Conservation (phyloP, 1,284 basidiomycete genomes). For the Anthracocystis panici-leucophaei region DNA sequence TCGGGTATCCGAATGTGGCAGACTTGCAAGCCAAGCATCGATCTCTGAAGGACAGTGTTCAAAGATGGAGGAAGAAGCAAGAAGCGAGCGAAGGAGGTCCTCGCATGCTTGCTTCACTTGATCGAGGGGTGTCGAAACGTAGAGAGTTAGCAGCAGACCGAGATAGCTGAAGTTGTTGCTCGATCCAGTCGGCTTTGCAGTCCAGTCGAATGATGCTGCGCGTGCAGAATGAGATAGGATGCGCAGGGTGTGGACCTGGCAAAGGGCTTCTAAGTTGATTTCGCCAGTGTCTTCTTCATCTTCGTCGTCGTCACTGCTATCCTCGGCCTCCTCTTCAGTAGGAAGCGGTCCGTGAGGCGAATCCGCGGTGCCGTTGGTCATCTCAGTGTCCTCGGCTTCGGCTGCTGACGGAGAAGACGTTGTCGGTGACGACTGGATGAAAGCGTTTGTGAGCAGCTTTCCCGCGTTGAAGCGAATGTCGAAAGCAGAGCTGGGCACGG, state of each 20-base stretch:
- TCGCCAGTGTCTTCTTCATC: constrained; percentile 68
- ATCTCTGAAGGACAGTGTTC: constrained; percentile 83
- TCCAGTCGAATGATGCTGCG: constrained; percentile 73
- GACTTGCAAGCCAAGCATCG: constrained; percentile 79
- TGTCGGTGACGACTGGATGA: constrained; percentile 43
- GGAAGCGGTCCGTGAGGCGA: not conserved
- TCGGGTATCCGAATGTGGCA: constrained; percentile 71
- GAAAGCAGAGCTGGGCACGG: constrained; percentile 79
- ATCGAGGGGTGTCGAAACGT: constrained; percentile 29
- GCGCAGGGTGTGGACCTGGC: constrained; percentile 82
- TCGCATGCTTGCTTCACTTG: constrained; percentile 46
- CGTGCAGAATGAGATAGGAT: constrained; percentile 50
- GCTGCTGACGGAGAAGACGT: not conserved
- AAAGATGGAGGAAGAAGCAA: constrained; percentile 81
- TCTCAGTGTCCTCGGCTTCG: constrained; percentile 6
- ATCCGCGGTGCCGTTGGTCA: constrained; percentile 1
- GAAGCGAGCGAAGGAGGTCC: constrained; percentile 35
- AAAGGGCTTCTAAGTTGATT: constrained; percentile 75
- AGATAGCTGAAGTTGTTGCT: constrained; percentile 69
- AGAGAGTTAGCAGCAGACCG: constrained; percentile 50
- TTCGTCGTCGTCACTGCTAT: constrained; percentile 62
- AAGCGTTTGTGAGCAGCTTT: constrained; percentile 77
- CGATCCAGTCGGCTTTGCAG: constrained; percentile 75
- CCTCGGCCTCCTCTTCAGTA: not conserved
- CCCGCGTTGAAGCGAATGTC: constrained; percentile 88